These are phyloP conservation scores for Bauhinia variegata DNA, from an alignment of 306 rosid genomes.

Conservation along the genomic window DNA sequence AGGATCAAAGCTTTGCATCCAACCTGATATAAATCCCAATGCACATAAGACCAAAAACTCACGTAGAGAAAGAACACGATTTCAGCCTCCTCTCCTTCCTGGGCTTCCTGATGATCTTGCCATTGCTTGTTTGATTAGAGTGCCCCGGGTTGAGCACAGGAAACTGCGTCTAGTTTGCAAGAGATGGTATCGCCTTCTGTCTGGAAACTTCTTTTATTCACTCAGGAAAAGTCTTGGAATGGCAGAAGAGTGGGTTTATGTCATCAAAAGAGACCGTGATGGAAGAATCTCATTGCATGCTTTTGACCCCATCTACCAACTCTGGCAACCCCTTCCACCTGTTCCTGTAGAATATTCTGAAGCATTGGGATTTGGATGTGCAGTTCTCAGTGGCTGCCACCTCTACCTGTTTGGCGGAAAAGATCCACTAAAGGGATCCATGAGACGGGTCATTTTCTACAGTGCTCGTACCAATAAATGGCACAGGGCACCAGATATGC, in stretches of 20 bases:
- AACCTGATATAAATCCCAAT: constrained; percentile 95
- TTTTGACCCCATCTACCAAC: constrained; percentile 91
- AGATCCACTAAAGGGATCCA: constrained; percentile 86
- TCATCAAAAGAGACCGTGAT: constrained; percentile 95
- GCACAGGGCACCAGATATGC: constrained; percentile 99
- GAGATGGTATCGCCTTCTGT: constrained; percentile 89
- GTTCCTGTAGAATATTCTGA: constrained; percentile 94
- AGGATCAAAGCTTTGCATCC: constrained; percentile 91
- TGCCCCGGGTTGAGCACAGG: constrained; percentile 88
- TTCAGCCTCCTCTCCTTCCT: constrained; percentile 94
- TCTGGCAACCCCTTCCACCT: constrained; percentile 99
- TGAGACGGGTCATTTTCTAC: constrained; percentile 98
- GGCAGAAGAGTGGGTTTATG: constrained; percentile 99
- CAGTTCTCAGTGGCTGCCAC: constrained; percentile 96
- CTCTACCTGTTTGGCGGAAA: constrained; percentile 95
- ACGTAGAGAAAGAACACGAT: constrained; percentile 80
- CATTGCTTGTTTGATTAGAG: constrained; percentile 93
- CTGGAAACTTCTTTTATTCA: constrained; percentile 94
- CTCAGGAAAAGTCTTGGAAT: constrained; percentile 95
- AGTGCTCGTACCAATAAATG: constrained; percentile 94
- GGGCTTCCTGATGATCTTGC: constrained; percentile 99
- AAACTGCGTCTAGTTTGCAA: constrained; percentile 94
- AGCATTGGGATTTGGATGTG: constrained; percentile 97
- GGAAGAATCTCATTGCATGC: constrained; percentile 95
- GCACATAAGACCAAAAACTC: constrained; percentile 77